Conservation (phyloP, 2,329 filamentous ascomycete species). For the Sclerotinia nivalis region DNA sequence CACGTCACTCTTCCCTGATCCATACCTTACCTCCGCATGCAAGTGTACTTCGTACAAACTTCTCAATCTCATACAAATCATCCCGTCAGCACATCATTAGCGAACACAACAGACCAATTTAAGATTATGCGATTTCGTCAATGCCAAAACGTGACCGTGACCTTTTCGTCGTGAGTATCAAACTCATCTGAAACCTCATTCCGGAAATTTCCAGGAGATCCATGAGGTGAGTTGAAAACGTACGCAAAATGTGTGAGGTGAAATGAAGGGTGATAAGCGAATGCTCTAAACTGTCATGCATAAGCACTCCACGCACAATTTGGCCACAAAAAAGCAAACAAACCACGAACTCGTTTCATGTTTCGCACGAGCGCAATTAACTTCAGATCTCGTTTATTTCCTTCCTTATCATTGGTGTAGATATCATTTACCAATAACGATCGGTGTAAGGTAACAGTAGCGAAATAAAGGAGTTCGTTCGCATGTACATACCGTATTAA, state of each 20-base stretch:
- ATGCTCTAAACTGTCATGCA: neutral
- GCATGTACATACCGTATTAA: neutral
- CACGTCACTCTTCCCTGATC: constrained; percentile 12
- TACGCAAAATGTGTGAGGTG: neutral
- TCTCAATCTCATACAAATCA: neutral
- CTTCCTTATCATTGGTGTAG: neutral
- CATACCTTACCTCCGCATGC: neutral
- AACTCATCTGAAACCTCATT: constrained; percentile 13
- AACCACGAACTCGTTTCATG: constrained; percentile 10
- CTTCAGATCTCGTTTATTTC: neutral
- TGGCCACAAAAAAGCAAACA: neutral
- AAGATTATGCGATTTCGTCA: neutral
- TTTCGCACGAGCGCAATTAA: neutral
- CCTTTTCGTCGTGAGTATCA: constrained; percentile 6
- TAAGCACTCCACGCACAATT: neutral
- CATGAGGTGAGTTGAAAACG: constrained; percentile 1
- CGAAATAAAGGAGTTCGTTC: neutral
- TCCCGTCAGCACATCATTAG: neutral
- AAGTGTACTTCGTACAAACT: constrained; percentile 1
- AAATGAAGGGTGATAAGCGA: constrained; percentile 19
- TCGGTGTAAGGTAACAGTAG: neutral
- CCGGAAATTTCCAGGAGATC: neutral
- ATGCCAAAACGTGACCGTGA: constrained; percentile 13
- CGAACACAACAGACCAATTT: neutral
- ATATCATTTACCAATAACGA: no score